Evolutionary conservation across 306 rosid species (phyloP), one percentile per base, ranked within the genome.

Genomic region (Cicer arietinum): DNA sequence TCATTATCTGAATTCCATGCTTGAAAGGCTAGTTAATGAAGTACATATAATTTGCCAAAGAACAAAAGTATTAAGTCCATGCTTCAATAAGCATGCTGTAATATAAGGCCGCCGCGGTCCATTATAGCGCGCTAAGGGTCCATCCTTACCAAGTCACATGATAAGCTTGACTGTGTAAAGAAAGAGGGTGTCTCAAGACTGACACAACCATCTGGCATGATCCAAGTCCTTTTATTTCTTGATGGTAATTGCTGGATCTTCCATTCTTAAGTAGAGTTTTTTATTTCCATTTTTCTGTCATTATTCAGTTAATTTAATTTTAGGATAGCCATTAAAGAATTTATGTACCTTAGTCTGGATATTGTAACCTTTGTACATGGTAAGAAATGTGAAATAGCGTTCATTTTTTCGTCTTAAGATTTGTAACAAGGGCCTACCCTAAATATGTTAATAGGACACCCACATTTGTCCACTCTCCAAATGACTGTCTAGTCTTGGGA

Each of bases 21-120:
- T 68, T 59, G 69, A 61, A 51, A 75, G 67, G 18, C 65, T 75
- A 66, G 7, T 60, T 47, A 56, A 51, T 73, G 46, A 30, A n/a
- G 54, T 35, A 54, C 11, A 25, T 25, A 57, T 43, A 44, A 72
- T 20, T 68, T 17, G 57, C 45, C 70, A 46, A 67, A 59, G 46
- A 48, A 61, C 61, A 69, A 39, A 45, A 10, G n/a, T n/a, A 39
- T 30, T 17, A 73, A 13, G 25, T 10, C 17, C 47, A 51, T 18
- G 80, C 30, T 69, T 77, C 65, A 43, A 59, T 5, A 41, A 77
- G 40, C 48, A 62, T 60, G 47, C 40, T 37, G 69, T 47, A 40
- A 10, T 9, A 48, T 41, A 40, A 25, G 25, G 48, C 43, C 22
- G 20, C 52, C 13, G 14, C 52, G 13, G 14, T 51, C 35, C 35